Evolutionary conservation across 2,329 filamentous ascomycete species (phyloP).

Genomic region (Cercospora zeae-maydis): DNA sequence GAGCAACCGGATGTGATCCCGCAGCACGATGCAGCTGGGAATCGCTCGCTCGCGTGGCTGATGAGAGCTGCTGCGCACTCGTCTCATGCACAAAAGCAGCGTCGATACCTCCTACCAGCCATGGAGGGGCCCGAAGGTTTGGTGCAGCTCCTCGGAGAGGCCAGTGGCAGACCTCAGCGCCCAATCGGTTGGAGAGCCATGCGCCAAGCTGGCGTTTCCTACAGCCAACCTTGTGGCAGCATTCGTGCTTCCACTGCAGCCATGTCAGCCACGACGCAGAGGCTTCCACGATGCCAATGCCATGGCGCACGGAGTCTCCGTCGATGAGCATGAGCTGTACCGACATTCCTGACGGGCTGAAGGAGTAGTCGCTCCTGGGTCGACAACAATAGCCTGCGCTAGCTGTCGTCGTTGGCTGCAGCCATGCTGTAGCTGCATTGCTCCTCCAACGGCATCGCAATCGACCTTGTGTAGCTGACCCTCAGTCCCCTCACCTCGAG

Average conservation of each 20-base stretch:
- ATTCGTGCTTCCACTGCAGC: background rate
- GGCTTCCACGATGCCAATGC: constrained; percentile 1
- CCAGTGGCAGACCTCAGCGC: background rate
- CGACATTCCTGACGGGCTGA: constrained; percentile 5
- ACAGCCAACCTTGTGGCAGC: background rate
- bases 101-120: background rate
- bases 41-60: background rate
- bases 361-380: background rate
- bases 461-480: background rate
- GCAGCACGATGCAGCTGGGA: background rate
- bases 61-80: constrained; percentile 1
- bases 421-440: background rate
- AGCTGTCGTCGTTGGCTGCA: background rate
- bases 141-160: constrained; percentile 1
- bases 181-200: constrained; percentile 2
- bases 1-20: background rate
- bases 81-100: background rate
- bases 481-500: background rate
- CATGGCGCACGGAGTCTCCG: constrained; percentile 9
- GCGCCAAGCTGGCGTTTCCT: background rate
- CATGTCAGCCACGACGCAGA: constrained; percentile 2
- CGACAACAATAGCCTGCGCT: background rate
- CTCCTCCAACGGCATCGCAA: background rate
- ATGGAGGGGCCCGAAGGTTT: background rate
- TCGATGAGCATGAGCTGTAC: background rate